A percentile compares a stretch with the other conserved stretches of the same genome.
Evolutionary conservation across 179 eudicot species (phyloP).

Genomic region (Silene noctiflora): DNA sequence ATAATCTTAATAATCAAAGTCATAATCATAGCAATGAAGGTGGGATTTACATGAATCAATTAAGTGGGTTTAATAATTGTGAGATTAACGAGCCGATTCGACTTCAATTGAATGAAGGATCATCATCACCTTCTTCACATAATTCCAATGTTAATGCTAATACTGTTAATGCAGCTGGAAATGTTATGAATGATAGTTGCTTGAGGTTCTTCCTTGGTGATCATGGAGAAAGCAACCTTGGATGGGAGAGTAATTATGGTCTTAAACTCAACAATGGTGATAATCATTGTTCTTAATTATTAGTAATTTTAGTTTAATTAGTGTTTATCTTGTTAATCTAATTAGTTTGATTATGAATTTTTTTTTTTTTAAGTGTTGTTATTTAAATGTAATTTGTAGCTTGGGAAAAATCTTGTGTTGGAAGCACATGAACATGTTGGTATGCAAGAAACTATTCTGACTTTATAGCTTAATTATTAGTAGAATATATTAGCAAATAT

Average conservation of each 20-base stretch:
- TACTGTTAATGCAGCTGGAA: conserved; percentile 18
- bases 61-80: conserved; percentile 24
- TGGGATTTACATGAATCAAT: conserved; percentile 28
- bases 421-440: conserved; percentile 17
- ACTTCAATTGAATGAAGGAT: conserved; percentile 28
- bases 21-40: conserved; percentile 9
- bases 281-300: conserved; percentile 27
- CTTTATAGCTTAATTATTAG: conserved; percentile 11
- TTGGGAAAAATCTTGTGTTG: conserved; percentile 5
- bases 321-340: background rate
- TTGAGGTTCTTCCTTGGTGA: conserved; percentile 37
- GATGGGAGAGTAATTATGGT: conserved; percentile 29
- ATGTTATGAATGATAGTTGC: conserved; percentile 33
- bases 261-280: conserved; percentile 29
- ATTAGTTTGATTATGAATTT: conserved; percentile 3
- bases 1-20: background rate
- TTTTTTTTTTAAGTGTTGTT: background rate
- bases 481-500: conserved; percentile 2
- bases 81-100: conserved; percentile 33
- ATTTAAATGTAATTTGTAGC: conserved; percentile 9
- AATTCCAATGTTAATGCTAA: conserved; percentile 26
- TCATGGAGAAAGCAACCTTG: conserved; percentile 21
- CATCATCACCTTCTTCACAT: conserved; percentile 33
- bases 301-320: background rate
- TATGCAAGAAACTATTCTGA: conserved; percentile 23